phyloP scores from a whole-genome alignment of 768 basidiomycete genomes.

The Porpolomopsis calyptriformis region DNA sequence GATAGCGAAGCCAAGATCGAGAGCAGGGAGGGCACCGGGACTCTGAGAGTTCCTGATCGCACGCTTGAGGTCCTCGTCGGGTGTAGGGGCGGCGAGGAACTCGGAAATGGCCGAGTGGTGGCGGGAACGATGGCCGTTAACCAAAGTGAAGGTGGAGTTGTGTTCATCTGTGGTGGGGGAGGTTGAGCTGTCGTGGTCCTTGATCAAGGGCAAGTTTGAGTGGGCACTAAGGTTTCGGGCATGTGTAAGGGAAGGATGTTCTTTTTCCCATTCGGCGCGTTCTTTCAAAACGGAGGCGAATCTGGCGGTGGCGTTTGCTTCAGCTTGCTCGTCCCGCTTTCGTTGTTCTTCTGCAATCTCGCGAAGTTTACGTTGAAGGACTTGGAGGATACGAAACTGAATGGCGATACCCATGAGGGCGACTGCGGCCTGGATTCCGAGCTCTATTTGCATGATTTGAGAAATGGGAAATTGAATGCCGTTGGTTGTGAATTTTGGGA shows the following conservation, averaged over 20 bases:
- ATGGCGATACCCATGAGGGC: conserved; percentile 82
- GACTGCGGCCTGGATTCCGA: conserved; percentile 78
- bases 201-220: conserved; percentile 58
- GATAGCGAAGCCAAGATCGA: conserved; percentile 69
- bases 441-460: conserved; percentile 87
- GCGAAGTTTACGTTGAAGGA: conserved; percentile 67
- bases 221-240: conserved; percentile 52
- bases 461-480: conserved; percentile 72
- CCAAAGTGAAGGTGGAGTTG: conserved; percentile 40
- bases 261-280: conserved; percentile 77
- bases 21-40: conserved; percentile 49
- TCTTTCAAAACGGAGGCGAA: conserved; percentile 59
- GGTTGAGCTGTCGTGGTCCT: conserved; percentile 40
- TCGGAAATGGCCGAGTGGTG: conserved; percentile 63
- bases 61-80: conserved; percentile 51
- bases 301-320: conserved; percentile 59
- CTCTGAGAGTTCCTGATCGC: conserved; percentile 39
- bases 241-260: conserved; percentile 59
- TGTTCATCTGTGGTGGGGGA: conserved; percentile 39
- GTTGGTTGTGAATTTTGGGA: conserved; percentile 61
- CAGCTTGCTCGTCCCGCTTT: conserved; percentile 64
- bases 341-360: conserved; percentile 72
- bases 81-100: conserved; percentile 50
- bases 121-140: conserved; percentile 43
- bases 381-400: conserved; percentile 75